These are phyloP conservation scores for Trematosphaeria pertusa DNA, from an alignment of 2,329 filamentous ascomycete species.

Conservation along the genomic window DNA sequence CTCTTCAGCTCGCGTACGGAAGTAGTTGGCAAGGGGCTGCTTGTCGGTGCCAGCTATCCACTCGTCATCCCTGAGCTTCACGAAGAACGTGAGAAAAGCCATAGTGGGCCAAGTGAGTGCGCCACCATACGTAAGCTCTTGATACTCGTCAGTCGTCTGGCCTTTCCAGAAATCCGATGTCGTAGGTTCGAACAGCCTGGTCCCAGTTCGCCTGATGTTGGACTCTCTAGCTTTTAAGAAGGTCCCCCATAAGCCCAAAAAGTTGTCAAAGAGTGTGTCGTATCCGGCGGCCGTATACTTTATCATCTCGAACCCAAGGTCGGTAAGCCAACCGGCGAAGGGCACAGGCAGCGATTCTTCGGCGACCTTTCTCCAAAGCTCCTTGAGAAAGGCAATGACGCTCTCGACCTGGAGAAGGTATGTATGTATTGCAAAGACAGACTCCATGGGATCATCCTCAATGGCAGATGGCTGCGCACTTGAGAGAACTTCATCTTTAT, in stretches of 20 bases:
- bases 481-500: background rate
- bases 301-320: constrained; percentile 4
- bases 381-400: constrained; percentile 7
- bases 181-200: too few relatives aligned
- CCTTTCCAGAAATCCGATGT: too few relatives aligned
- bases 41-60: too few relatives aligned
- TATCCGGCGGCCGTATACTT: background rate
- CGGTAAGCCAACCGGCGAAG: constrained; percentile 13
- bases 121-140: too few relatives aligned
- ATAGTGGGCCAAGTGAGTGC: too few relatives aligned
- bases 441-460: constrained; percentile 11
- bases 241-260: background rate
- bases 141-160: too few relatives aligned
- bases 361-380: constrained; percentile 5
- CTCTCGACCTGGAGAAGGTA: constrained; percentile 11
- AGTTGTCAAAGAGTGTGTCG: background rate
- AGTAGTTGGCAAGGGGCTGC: too few relatives aligned
- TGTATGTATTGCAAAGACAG: constrained; percentile 4
- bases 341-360: constrained; percentile 1
- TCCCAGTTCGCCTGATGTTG: too few relatives aligned
- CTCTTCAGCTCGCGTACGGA: too few relatives aligned
- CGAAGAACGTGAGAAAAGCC: too few relatives aligned
- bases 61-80: too few relatives aligned
- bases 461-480: background rate
- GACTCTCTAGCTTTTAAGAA: background rate